phyloP scores from a whole-genome alignment of 352 stramenopile species.

The Sclerospora graminicola region DNA sequence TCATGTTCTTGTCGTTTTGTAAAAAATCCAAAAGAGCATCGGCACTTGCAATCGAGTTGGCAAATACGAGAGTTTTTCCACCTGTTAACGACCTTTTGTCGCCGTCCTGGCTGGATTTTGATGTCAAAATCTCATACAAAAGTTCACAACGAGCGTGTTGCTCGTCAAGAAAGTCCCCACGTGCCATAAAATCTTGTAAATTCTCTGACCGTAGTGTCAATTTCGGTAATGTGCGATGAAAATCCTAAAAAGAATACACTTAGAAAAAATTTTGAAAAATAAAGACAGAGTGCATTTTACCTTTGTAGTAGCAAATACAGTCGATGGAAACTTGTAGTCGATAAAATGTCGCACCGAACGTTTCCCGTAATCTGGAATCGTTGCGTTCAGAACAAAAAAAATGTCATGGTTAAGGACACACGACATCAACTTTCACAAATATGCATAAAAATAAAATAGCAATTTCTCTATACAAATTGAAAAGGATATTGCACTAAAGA shows the following conservation, averaged over 20 bases:
- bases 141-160: conserved; percentile 31
- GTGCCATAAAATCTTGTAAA: conserved; percentile 27
- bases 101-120: not conserved
- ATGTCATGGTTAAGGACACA: conserved; percentile 2
- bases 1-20: conserved; percentile 20
- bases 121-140: conserved; percentile 36
- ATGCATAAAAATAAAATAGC: not conserved
- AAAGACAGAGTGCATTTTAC: conserved; percentile 11
- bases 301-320: conserved; percentile 51
- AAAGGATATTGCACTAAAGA: conserved; percentile 79
- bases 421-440: not conserved
- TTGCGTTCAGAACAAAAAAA: conserved; percentile 30
- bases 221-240: conserved; percentile 54
- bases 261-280: conserved; percentile 2
- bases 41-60: conserved; percentile 65
- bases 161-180: conserved; percentile 10
- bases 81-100: not conserved
- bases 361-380: conserved; percentile 74
- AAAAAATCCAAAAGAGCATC: conserved; percentile 46
- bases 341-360: conserved; percentile 58
- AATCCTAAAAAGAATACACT: conserved; percentile 38
- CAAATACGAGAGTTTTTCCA: conserved; percentile 57
- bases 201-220: conserved; percentile 31
- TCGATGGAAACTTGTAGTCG: conserved; percentile 62
- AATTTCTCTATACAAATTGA: not conserved